Evolutionary conservation across 805 yeast species (phyloP).

Genomic region (Yueomyces sinensis): DNA sequence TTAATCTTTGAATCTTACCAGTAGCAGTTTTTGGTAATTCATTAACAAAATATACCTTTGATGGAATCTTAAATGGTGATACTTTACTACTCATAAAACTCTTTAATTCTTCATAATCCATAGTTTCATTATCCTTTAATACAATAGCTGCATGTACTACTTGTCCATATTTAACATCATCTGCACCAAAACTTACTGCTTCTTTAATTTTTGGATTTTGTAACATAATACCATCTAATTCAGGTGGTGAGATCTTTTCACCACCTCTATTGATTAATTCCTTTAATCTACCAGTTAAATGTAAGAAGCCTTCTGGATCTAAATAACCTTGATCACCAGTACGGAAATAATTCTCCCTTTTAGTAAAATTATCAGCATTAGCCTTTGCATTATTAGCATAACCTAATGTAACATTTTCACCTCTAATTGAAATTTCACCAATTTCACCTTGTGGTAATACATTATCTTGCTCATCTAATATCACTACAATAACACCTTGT

Average conservation of each 20-base stretch:
- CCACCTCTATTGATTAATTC: slow-evolving; percentile 70
- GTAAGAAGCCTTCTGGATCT: slow-evolving; percentile 45
- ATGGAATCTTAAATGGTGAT: slow-evolving; percentile 50
- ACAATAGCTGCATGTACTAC: slow-evolving; percentile 61
- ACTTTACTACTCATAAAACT: slow-evolving; percentile 33
- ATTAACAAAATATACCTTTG: slow-evolving; percentile 41
- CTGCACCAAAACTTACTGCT: slow-evolving; percentile 59
- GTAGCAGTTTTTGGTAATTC: slow-evolving; percentile 65
- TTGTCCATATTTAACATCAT: slow-evolving; percentile 58
- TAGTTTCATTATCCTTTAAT: slow-evolving; percentile 27
- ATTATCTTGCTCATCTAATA: slow-evolving; percentile 38
- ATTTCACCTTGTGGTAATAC: slow-evolving; percentile 35
- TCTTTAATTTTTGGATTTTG: slow-evolving; percentile 50
- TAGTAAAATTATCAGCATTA: slow-evolving; percentile 50
- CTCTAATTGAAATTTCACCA: slow-evolving; percentile 62
- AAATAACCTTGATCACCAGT: slow-evolving; percentile 68
- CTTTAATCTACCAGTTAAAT: slow-evolving; percentile 57
- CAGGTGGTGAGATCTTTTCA: slow-evolving; percentile 65
- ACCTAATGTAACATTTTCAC: slow-evolving; percentile 57
- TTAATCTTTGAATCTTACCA: slow-evolving; percentile 61
- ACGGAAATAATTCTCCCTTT: slow-evolving; percentile 44
- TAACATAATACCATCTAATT: slow-evolving; percentile 49
- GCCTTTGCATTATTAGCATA: slow-evolving; percentile 64
- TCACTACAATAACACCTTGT: slow-evolving; percentile 51
- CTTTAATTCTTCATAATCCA: slow-evolving; percentile 32